A percentile compares a stretch with the other conserved stretches of the same genome.
These are phyloP conservation scores for Myotisia sp. DNA, from an alignment of 2,329 filamentous ascomycete genomes.

Conservation along the genomic window DNA sequence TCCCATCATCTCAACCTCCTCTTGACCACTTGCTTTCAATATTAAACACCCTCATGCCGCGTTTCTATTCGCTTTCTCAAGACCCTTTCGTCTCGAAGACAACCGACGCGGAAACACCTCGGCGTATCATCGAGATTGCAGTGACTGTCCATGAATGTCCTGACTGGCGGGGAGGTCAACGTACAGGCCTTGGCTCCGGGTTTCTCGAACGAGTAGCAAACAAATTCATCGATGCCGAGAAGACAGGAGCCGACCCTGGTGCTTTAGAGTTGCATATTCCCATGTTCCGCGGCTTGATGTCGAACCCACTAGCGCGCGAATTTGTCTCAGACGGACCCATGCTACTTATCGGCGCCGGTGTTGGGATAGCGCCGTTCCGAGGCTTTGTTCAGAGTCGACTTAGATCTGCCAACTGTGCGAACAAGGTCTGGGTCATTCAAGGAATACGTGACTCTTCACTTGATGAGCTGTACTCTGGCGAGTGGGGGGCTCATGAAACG, in stretches of 20 bases:
- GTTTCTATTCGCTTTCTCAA: slow-evolving; percentile 96
- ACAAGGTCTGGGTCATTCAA: slow-evolving; percentile 95
- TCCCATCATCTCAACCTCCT: slow-evolving; percentile 80
- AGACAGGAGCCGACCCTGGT: slow-evolving; percentile 39
- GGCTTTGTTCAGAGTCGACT: slow-evolving; percentile 91
- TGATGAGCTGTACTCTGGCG: slow-evolving; percentile 91
- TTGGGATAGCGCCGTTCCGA: slow-evolving; percentile 92
- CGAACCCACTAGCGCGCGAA: slow-evolving; percentile 81
- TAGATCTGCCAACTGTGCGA: slow-evolving; percentile 88
- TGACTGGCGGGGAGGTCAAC: slow-evolving; percentile 58
- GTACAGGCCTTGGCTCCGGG: slow-evolving; percentile 80
- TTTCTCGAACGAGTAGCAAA: slow-evolving; percentile 80
- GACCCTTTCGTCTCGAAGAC: slow-evolving; percentile 72
- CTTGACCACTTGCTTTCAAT: slow-evolving; percentile 67
- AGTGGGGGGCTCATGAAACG: slow-evolving; percentile 86
- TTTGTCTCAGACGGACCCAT: slow-evolving; percentile 92
- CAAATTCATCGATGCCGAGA: slow-evolving; percentile 54
- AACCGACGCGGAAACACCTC: slow-evolving; percentile 53
- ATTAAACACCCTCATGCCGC: slow-evolving; percentile 81
- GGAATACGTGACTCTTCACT: slow-evolving; percentile 86
- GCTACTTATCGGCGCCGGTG: slow-evolving; percentile 91
- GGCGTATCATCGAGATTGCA: slow-evolving; percentile 85
- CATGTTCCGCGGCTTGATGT: slow-evolving; percentile 98
- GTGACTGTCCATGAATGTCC: slow-evolving; percentile 81
- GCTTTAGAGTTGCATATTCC: slow-evolving; percentile 59